phyloP scores from a whole-genome alignment of 2,329 filamentous ascomycete species.

The Piedraia hortae region DNA sequence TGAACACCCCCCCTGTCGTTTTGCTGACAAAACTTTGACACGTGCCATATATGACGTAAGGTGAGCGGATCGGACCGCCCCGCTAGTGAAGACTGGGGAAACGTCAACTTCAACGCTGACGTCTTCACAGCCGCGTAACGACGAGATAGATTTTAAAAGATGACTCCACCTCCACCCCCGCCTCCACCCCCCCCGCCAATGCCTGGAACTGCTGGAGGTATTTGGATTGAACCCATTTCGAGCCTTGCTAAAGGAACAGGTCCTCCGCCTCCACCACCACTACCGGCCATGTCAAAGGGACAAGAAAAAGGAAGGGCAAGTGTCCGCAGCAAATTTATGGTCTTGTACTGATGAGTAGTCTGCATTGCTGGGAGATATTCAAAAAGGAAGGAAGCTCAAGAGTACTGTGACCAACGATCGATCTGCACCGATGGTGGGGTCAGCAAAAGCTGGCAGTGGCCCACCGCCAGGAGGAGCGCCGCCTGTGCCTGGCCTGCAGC shows the following conservation, averaged over 20 bases:
- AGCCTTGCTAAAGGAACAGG: conserved; percentile 8
- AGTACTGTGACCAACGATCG: conserved; percentile 72
- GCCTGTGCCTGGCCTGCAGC: conserved; percentile 40
- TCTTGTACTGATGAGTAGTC: conserved; percentile 25
- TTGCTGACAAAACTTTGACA: too few relatives aligned
- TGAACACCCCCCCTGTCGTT: too few relatives aligned
- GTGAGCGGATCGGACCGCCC: too few relatives aligned
- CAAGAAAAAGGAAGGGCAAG: conserved; percentile 35
- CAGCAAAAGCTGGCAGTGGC: conserved; percentile 20
- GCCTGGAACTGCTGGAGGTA: conserved; percentile 26
- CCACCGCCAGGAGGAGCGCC: conserved; percentile 48
- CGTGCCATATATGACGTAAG: too few relatives aligned
- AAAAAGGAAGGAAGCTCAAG: conserved; percentile 51
- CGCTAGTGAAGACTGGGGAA: too few relatives aligned
- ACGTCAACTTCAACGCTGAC: too few relatives aligned
- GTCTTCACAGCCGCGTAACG: too few relatives aligned
- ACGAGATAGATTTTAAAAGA: conserved; percentile 37
- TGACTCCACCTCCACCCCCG: conserved; percentile 33
- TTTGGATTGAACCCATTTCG: not conserved
- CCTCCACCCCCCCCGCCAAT: conserved; percentile 37
- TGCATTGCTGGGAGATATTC: conserved; percentile 66
- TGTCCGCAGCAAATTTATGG: conserved; percentile 4
- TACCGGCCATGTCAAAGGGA: conserved; percentile 28
- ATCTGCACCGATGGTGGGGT: conserved; percentile 47
- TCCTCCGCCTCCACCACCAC: conserved; percentile 36